A percentile compares a stretch with the other conserved stretches of the same genome.
Conservation (phyloP, 768 basidiomycete species). For the Macrolepiota albuminosa region DNA sequence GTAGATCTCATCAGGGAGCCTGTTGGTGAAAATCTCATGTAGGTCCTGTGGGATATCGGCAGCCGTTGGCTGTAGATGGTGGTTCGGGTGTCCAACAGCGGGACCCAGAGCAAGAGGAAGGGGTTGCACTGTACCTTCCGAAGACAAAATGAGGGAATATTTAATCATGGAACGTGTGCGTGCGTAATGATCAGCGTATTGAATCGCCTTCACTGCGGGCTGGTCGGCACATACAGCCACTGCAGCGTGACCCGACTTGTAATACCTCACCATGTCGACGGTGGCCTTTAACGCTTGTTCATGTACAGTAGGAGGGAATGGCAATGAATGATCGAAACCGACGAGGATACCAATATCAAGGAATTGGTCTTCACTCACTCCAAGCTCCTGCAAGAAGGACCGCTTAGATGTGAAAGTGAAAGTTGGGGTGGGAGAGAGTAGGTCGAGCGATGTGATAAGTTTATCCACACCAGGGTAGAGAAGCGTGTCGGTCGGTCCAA, state of each 20-base stretch:
- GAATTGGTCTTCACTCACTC: constrained; percentile 83
- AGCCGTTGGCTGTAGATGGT: constrained; percentile 66
- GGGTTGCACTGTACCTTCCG: constrained; percentile 78
- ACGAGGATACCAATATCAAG: constrained; percentile 91
- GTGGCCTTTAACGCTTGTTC: constrained; percentile 80
- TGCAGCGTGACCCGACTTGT: constrained; percentile 83
- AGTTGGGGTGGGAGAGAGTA: constrained; percentile 56
- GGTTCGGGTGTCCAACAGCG: constrained; percentile 45
- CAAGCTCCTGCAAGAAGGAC: constrained; percentile 51
- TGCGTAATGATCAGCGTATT: constrained; percentile 84
- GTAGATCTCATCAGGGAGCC: constrained; percentile 94
- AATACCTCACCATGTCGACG: constrained; percentile 89
- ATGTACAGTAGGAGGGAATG: constrained; percentile 80
- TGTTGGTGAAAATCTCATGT: constrained; percentile 91
- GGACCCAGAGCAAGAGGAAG: constrained; percentile 66
- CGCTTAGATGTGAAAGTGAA: constrained; percentile 87
- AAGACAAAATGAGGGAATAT: constrained; percentile 84
- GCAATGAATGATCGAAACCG: constrained; percentile 76
- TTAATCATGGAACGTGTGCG: constrained; percentile 90
- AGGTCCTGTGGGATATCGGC: constrained; percentile 89
- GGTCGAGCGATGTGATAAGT: constrained; percentile 85
- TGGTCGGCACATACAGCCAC: constrained; percentile 76
- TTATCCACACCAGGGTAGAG: constrained; percentile 86
- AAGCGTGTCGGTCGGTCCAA: constrained; percentile 84
- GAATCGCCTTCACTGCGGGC: constrained; percentile 72